Evolutionary conservation across 306 rosid species (phyloP).

Genomic region (Mimosa pudica): DNA sequence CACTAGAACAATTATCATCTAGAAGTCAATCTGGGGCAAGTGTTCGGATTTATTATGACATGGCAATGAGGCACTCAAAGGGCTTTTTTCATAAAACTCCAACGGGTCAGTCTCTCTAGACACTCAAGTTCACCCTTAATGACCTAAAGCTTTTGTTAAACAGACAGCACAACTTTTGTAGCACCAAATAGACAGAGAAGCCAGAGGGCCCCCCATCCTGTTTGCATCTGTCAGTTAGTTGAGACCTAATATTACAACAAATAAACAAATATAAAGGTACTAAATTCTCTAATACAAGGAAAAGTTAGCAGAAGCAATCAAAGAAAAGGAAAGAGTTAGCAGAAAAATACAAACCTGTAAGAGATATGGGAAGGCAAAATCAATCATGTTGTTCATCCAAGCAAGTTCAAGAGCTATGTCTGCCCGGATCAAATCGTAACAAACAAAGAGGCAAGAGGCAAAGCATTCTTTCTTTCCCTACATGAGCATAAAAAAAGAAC

Average conservation of each 20-base stretch:
- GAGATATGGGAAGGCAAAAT: slow-evolving; percentile 97
- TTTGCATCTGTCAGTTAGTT: background rate
- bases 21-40: too few species aligned
- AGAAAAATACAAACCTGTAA: slow-evolving; percentile 65
- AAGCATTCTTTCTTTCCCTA: slow-evolving; percentile 99
- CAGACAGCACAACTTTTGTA: slow-evolving; percentile 8
- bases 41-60: too few species aligned
- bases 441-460: slow-evolving; percentile 97
- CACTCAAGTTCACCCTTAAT: slow-evolving; percentile 8
- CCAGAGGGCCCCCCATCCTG: slow-evolving; percentile 1
- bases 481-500: slow-evolving; percentile 32
- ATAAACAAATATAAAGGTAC: slow-evolving; percentile 24
- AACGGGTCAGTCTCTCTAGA: slow-evolving; percentile 2
- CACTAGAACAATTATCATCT: too few species aligned
- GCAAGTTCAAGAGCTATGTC: slow-evolving; percentile 93
- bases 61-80: too few species aligned
- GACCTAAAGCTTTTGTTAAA: background rate
- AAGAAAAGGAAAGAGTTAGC: slow-evolving; percentile 14
- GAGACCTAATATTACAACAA: slow-evolving; percentile 25
- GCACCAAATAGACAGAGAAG: background rate
- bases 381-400: slow-evolving; percentile 96
- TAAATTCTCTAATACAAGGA: slow-evolving; percentile 21
- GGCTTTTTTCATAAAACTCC: too few species aligned
- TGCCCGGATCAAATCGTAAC: slow-evolving; percentile 84
- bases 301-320: slow-evolving; percentile 3